Percentiles rank a stretch among this genome's conserved stretches.
Evolutionary conservation across 2,329 filamentous ascomycete genomes (phyloP).

Genomic region (Alternaria consortialis): DNA sequence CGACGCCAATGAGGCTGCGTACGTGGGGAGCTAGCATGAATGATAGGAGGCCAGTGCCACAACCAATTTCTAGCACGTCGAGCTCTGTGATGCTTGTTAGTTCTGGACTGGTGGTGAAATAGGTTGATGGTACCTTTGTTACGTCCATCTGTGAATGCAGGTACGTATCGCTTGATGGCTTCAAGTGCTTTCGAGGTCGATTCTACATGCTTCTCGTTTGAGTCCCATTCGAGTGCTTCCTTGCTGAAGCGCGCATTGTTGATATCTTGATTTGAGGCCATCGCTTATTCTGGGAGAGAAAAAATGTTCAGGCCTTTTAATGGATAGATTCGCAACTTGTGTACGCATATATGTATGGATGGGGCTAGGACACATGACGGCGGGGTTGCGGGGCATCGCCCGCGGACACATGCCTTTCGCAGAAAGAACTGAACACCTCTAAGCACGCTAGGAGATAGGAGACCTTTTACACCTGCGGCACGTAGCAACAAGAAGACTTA

Average conservation of each 20-base stretch:
- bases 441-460: too few relatives aligned
- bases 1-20: constrained; percentile 61
- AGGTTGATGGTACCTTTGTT: constrained; percentile 31
- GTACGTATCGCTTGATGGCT: constrained; percentile 55
- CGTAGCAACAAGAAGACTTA: too few relatives aligned
- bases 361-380: too few relatives aligned
- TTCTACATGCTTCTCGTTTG: constrained; percentile 60
- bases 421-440: too few relatives aligned
- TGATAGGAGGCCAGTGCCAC: constrained; percentile 65
- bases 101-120: background rate
- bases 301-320: too few relatives aligned
- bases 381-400: too few relatives aligned
- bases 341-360: too few relatives aligned
- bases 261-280: constrained; percentile 28
- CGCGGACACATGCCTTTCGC: too few relatives aligned
- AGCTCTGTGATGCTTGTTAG: constrained; percentile 32
- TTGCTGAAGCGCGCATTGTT: constrained; percentile 63
- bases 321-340: too few relatives aligned
- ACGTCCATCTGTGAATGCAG: constrained; percentile 42
- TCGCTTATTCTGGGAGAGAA: background rate
- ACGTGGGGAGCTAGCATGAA: constrained; percentile 60
- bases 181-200: constrained; percentile 57
- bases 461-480: too few relatives aligned
- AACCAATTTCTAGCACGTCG: constrained; percentile 65
- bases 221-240: constrained; percentile 65